Conservation (phyloP, 805 yeast species). For the Candida silvatica region DNA sequence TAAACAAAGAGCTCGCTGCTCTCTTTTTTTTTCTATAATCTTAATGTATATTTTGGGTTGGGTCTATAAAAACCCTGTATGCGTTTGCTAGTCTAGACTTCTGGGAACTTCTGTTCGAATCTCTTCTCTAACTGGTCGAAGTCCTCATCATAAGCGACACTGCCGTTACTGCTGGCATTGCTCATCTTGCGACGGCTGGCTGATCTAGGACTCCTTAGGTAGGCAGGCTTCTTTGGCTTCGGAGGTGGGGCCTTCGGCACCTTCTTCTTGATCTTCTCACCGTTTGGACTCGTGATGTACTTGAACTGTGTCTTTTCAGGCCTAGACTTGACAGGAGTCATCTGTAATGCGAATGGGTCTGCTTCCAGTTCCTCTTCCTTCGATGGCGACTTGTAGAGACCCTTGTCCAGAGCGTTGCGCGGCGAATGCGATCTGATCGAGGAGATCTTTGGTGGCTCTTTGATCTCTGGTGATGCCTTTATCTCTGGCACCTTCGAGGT, state of each 20-base stretch:
- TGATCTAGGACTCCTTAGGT: conserved; percentile 22
- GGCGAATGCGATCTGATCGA: neutral
- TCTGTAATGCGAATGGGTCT: too few species aligned
- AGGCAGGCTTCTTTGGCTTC: conserved; percentile 57
- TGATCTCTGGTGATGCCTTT: neutral
- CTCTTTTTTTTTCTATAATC: neutral
- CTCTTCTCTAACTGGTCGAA: conserved; percentile 51
- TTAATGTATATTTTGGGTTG: neutral
- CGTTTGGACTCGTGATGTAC: neutral
- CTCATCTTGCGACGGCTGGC: too few species aligned
- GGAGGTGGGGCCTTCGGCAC: conserved; percentile 32
- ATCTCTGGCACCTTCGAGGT: conserved; percentile 1
- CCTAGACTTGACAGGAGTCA: neutral
- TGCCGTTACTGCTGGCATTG: conserved; percentile 7
- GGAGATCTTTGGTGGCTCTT: neutral
- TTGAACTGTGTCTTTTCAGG: neutral
- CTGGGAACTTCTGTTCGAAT: conserved; percentile 52
- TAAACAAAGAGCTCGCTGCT: conserved; percentile 2
- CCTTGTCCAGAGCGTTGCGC: neutral
- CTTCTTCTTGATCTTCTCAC: conserved; percentile 1
- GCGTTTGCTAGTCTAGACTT: too few species aligned
- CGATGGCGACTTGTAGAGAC: neutral
- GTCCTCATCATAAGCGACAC: conserved; percentile 25
- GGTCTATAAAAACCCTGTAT: neutral
- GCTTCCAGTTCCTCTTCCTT: too few species aligned